Base-by-base conservation (phyloP, 805 yeast genomes). In the Saturnispora halmiae region DNA sequence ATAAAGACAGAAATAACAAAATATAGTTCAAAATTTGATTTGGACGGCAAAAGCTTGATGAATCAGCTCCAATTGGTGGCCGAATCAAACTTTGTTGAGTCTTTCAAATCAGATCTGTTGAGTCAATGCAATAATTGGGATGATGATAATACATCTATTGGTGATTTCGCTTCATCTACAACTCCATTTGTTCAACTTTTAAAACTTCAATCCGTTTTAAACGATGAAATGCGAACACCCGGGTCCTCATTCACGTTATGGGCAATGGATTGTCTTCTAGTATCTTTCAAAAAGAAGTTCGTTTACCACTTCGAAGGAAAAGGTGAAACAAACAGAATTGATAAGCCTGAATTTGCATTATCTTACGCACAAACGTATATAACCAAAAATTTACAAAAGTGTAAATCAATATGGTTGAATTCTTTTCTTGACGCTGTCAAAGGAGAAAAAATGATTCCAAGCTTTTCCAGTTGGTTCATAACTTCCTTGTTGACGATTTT, bases 301-400 rank as follows among this genome's bases (percentile, higher is more conserved):
- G 60, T 65, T 31, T 82, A 61, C 58, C 85, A 82, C 53, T 82
- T 81, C 51, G 70, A 72, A 36, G 63, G 72, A 4, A 60, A 67
- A 22, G 63, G 58, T 30, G 81, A 77, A 26, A 81, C 88, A 0
- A 79, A 79, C 50, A 69, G 75, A 34, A 51, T 74, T 20, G 77
- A 79, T 43, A 76, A 76, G 51, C 88, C 90, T 1, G 88, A 82
- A 53, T 81, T 85, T 80, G 71, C 77, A 3, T 67, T 80, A 44
- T 58, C 63, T 14, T 80, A 70, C 49, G 53, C 72, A 5, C 70
- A 66, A 43, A 62, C 64, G 11, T 72, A 68, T 45, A 40, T 73
- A 15, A 47, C 51, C 4, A 49, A 41, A 51, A 63, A 47, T 34
- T 58, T 39, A 44, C 26, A 58, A 27, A 14, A 48, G 14, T 39